Evolutionary conservation across 2,329 filamentous ascomycete species (phyloP), one percentile per base, ranked within the genome.

Genomic region (Arthroderma sp.): DNA sequence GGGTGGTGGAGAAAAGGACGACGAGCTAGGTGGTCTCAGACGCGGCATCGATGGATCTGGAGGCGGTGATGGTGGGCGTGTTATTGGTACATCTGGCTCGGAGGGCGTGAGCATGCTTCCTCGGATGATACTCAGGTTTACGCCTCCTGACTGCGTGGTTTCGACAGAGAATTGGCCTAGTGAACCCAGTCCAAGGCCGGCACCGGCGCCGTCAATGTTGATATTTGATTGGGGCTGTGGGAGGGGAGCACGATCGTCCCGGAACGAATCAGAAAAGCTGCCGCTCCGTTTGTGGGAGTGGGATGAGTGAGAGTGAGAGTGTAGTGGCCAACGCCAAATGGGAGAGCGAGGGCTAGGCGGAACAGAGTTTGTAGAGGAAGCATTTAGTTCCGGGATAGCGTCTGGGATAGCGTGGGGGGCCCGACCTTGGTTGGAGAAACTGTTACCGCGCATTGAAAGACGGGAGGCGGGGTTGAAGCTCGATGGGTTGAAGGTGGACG

Each of bases 51-150:
- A 60, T n/a, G 68, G 63, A 41, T 74, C 65, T 57, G 70, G 65
- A 33, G 69, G 61, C 21, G 70, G 73, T 2, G 77, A 77, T 52
- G 75, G 76, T 4, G 80, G 77, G 4, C 80, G 75, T 55, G 83
- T 73, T 37, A 84, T 74, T 44, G 91, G 83, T 41, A 96, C 86
- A 67, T 87, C 89, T 0, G 91, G 83, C 60, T 93, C 87, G 0
- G 82, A 82, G 1, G 91, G 93, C 15, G 90, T 88, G 60, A 94
- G 81, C 4, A 95, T 68, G 59, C 90, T 88, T 13, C 93, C 93
- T 54, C 91, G 82, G 19, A 97, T 91, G 38, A 98, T 80, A 62
- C 87, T 91, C 8, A 51, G 4, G 25, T 51, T 51, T 8, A 35
- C 1, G 17, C 47, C 43, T 25, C 43, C 25, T 7, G 47, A 19